Conservation (phyloP, 2,329 filamentous ascomycete species). For the Hirsutella thompsonii region DNA sequence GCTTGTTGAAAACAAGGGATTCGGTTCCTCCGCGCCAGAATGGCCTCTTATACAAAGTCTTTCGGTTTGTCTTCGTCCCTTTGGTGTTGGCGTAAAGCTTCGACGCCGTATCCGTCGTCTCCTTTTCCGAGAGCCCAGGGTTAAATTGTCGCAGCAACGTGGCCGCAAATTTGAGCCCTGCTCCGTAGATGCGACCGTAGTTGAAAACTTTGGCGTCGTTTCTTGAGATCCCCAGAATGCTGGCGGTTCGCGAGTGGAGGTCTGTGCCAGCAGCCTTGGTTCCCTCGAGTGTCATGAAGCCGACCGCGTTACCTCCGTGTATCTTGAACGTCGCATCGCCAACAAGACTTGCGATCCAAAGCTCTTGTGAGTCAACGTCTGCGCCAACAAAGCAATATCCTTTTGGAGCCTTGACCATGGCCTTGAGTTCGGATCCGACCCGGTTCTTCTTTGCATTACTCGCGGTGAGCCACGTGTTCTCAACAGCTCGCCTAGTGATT, state of each 20-base stretch:
- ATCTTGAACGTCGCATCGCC: conserved; percentile 91
- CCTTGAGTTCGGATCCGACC: conserved; percentile 91
- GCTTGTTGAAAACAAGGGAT: conserved; percentile 94
- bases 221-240: conserved; percentile 82
- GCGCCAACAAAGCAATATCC: conserved; percentile 93
- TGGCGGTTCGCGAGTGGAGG: conserved; percentile 83
- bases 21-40: conserved; percentile 98
- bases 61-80: conserved; percentile 70
- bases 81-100: conserved; percentile 85
- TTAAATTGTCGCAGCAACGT: conserved; percentile 91
- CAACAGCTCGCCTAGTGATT: conserved; percentile 83
- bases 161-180: conserved; percentile 83
- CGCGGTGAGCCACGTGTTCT: conserved; percentile 96
- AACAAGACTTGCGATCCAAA: conserved; percentile 94
- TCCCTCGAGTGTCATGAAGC: conserved; percentile 97
- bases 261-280: conserved; percentile 91
- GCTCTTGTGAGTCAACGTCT: conserved; percentile 91
- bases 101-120: conserved; percentile 64
- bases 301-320: conserved; percentile 92
- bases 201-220: conserved; percentile 98
- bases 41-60: conserved; percentile 53
- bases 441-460: conserved; percentile 95
- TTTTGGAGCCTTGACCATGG: conserved; percentile 84
- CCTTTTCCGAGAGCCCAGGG: conserved; percentile 62
- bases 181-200: conserved; percentile 97